Base-by-base conservation (phyloP, 768 basidiomycete species). In the Lactifluus subvellereus region DNA sequence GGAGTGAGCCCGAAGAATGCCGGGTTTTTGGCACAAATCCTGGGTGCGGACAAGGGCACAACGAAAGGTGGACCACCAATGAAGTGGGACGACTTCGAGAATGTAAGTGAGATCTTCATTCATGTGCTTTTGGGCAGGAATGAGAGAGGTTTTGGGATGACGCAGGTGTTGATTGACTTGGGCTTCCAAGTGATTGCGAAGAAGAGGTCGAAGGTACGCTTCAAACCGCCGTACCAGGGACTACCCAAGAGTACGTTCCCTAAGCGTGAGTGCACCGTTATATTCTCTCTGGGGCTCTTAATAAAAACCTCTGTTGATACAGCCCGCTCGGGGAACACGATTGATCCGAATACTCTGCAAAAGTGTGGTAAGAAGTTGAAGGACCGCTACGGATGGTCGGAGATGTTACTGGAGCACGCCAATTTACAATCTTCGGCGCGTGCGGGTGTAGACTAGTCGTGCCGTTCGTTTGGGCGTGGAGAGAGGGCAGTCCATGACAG, bases 71-170 rank as follows among this genome's bases (percentile, higher is more conserved):
- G 65, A 66, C 61, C 68, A 48, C 51, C 69, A 22, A 69, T 76
- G 72, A 68, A 71, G 60, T 74, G 74, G 75, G 70, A 76, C 55
- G 54, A 72, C 32, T 71, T 76, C 59, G 66, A 72, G 45, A 71
- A 71, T 65, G 75, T 60, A 30, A 51, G 62, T 37, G 27, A 6
- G n/a, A 57, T 57, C 27, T 35, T 10, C 3, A 10, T 20, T 6
- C 20, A 16, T 20, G 1, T 27, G 27, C 27, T 27, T 27, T 14
- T 16, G 27, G 22, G 35, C 20, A 43, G 40, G 52, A 42, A 27
- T 49, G 54, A 48, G 33, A 45, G 42, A 9, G 45, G 20, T 22
- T 37, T 42, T 53, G 14, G 14, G 22, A 22, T 20, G 43, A 49
- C 18, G 20, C 48, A 74, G 73, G 65, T 71, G 16, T 72, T 74